A percentile compares a stretch with the other conserved stretches of the same genome.
phyloP scores from a whole-genome alignment of 2,329 filamentous ascomycete species.

The Leptographium procerum region DNA sequence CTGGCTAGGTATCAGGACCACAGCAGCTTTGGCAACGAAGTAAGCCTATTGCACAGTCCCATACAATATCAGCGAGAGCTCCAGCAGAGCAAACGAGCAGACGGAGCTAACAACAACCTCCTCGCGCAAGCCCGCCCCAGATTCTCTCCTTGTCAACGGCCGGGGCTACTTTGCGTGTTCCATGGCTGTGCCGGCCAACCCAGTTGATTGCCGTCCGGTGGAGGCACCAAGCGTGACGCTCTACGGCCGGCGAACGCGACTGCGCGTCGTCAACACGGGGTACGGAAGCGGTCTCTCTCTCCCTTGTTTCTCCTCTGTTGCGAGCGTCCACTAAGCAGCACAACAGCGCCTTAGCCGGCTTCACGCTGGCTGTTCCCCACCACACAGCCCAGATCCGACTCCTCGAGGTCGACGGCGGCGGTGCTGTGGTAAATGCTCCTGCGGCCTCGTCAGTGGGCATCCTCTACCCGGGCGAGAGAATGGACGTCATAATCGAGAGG shows the following conservation, averaged over 20 bases:
- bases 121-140: slow-evolving; percentile 29
- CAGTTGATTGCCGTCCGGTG: slow-evolving; percentile 27
- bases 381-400: slow-evolving; percentile 6
- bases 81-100: not conserved
- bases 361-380: slow-evolving; percentile 10
- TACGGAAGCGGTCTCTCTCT: not conserved
- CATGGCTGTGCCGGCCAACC: slow-evolving; percentile 31
- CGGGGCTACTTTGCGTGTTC: slow-evolving; percentile 31
- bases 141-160: slow-evolving; percentile 35
- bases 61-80: too few species aligned
- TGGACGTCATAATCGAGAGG: slow-evolving; percentile 1
- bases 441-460: not conserved
- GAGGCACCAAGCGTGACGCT: slow-evolving; percentile 5
- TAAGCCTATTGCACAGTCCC: too few species aligned
- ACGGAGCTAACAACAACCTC: not conserved
- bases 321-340: not conserved
- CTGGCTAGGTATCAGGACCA: not conserved
- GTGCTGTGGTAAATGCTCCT: slow-evolving; percentile 1
- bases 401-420: slow-evolving; percentile 12
- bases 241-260: slow-evolving; percentile 9
- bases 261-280: slow-evolving; percentile 13
- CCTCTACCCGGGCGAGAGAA: slow-evolving; percentile 6
- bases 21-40: slow-evolving; percentile 1
- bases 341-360: slow-evolving; percentile 8
- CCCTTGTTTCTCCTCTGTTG: not conserved